Conservation (phyloP, 1,284 basidiomycete genomes). For the Pisolithus thermaeus region DNA sequence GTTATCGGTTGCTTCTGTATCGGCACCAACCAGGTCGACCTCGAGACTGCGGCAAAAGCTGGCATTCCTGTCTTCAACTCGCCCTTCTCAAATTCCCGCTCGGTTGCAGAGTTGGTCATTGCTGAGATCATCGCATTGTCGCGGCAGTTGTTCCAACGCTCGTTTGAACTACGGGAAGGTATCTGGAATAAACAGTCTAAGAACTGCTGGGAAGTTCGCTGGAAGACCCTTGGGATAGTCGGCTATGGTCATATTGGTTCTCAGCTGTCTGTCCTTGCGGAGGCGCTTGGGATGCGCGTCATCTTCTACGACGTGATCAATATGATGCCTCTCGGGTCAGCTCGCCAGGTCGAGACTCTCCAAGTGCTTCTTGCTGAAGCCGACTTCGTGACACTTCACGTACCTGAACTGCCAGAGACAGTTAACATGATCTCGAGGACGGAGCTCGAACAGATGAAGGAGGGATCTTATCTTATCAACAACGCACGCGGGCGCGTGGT, state of each 20-base stretch:
- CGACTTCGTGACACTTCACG: constrained; percentile 96
- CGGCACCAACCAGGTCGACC: constrained; percentile 98
- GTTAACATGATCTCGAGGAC: constrained; percentile 84
- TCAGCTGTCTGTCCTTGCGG: constrained; percentile 95
- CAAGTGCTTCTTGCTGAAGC: constrained; percentile 72
- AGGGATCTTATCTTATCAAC: constrained; percentile 95
- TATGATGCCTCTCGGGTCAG: constrained; percentile 96
- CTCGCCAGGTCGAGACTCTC: constrained; percentile 84
- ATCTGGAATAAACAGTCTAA: constrained; percentile 99
- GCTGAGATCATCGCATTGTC: constrained; percentile 92
- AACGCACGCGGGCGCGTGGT: constrained; percentile 95
- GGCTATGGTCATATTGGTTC: constrained; percentile 99
- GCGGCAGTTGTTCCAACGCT: constrained; percentile 89
- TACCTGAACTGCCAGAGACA: constrained; percentile 95
- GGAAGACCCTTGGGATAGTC: constrained; percentile 96
- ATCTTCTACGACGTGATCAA: constrained; percentile 95
- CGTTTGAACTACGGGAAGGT: constrained; percentile 83
- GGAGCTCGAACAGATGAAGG: constrained; percentile 90
- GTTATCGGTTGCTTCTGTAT: constrained; percentile 99
- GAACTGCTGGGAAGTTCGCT: constrained; percentile 96
- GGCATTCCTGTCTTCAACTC: constrained; percentile 99
- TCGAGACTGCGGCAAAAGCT: constrained; percentile 75
- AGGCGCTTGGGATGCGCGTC: constrained; percentile 94
- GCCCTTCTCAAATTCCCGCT: constrained; percentile 99
- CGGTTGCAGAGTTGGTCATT: constrained; percentile 97